Evolutionary conservation across 306 rosid species (phyloP), one percentile per base, ranked within the genome.

Genomic region (Vigna reflexopilosa): DNA sequence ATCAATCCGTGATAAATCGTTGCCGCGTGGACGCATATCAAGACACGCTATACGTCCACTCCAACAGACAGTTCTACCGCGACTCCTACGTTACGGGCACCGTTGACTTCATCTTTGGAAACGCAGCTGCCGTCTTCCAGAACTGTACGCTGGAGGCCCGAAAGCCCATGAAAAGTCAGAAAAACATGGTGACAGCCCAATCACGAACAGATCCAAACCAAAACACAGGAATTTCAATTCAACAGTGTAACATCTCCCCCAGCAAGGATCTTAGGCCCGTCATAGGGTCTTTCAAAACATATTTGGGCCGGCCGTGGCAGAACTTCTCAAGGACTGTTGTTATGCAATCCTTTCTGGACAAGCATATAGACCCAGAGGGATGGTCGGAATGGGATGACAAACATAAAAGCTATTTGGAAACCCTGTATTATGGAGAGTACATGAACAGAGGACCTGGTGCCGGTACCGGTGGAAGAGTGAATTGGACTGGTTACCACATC

Each of bases 161-260:
- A 67, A 89, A 82, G 75, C 93, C 93, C 67, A 62, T 85, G 91
- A 71, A n/a, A 24, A 84, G 80, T 17, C 93, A 90, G 20, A 65
- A 82, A 4, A 90, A 93, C 87, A 89, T 89, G 93, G 87, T 93
- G 7, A 90, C 92, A 0, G 93, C 96, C 51, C 97, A 93, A 86
- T 88, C 92, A 3, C 85, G 96, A 14, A 69, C 3, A 0, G 92
- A 90, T 56, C 93, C 89, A 16, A 89, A 86, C 77, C 96, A 89
- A 12, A 83, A 84, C 87, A 89, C 96, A 0, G 96, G 87, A 5
- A 90, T 87, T 58, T 90, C 97, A 0, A 83, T 93, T 44, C 92
- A 89, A 20, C 88, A 70, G 7, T 93, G 92, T 10, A 8, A 85
- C 0, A 10, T 89, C 1, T 51, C 38, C 1, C 86, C 97, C 20